Percentiles rank a stretch among this genome's conserved stretches.
Evolutionary conservation across 108 stramenopile species (phyloP).

Genomic region (Nitzschia sp.): DNA sequence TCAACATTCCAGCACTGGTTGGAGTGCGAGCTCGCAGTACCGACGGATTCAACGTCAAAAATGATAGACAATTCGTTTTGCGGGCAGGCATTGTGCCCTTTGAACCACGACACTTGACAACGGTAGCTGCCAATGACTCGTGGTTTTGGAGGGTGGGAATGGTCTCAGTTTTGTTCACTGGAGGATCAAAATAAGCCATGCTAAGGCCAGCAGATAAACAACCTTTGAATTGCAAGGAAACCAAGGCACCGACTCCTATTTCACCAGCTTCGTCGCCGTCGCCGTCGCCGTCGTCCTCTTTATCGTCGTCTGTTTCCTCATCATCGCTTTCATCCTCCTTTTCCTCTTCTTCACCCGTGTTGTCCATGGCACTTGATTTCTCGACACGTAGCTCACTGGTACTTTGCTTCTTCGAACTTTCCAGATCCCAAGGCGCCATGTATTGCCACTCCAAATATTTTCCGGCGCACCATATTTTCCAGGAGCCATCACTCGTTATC

Average conservation of each 20-base stretch:
- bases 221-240: slow-evolving; percentile 7
- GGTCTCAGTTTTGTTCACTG: background rate
- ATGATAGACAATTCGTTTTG: slow-evolving; percentile 31
- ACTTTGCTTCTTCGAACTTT: background rate
- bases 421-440: slow-evolving; percentile 1
- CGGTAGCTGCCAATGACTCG: slow-evolving; percentile 8
- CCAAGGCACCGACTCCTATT: slow-evolving; percentile 6
- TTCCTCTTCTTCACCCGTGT: background rate
- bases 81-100: background rate
- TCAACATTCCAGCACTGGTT: slow-evolving; percentile 24
- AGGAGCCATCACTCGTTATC: slow-evolving; percentile 1
- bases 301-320: background rate
- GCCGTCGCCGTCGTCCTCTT: background rate
- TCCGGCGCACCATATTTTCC: slow-evolving; percentile 49
- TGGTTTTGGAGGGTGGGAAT: slow-evolving; percentile 40
- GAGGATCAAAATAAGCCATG: slow-evolving; percentile 34
- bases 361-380: background rate
- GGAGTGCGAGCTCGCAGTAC: slow-evolving; percentile 18
- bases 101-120: background rate
- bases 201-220: slow-evolving; percentile 62
- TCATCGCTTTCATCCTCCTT: background rate
- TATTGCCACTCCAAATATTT: slow-evolving; percentile 27
- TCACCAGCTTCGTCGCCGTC: background rate
- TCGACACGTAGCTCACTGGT: no score
- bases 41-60: slow-evolving; percentile 34